Base-by-base conservation (phyloP, 164 flowering plant species). In the Aristolochia fimbriata region DNA sequence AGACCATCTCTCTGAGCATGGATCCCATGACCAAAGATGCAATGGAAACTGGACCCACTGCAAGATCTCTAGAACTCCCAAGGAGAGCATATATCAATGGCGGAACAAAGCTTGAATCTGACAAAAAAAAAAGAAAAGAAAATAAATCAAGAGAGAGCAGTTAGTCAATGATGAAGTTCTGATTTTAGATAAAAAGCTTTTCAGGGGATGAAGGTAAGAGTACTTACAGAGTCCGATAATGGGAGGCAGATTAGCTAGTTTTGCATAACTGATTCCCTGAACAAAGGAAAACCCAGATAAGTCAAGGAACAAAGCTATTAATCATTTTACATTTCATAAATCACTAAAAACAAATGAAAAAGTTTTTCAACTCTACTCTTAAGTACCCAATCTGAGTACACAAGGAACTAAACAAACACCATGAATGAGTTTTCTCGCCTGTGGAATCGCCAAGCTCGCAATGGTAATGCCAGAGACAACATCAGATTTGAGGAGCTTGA, bases 71-170 rank as follows among this genome's bases (percentile, higher is more conserved):
- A 2, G 91, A 85, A 62, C 83, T 83, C 58, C 91, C 87, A 23
- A 83, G 71, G 20, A 78, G 53, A 7, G 91, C 70, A 57, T 83
- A 85, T 22, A 81, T 61, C 62, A 83, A 60, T 16, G 91, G 91
- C 15, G 91, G 91, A 14, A 85, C 84, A 69, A 83, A 81, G 57
- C 91, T 85, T 19, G 86, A 81, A 65, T 85, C 91, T 85, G 74
- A 68, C 23, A 52, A 22, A 22, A 37, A 37, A 74, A 8, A 37
- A 37, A 74, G 8, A 27, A 15, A 63, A 47, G 61, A 16, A 14
- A 63, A 47, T 57, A 16, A 14, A 58, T 51, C 60, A 11, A 46
- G 48, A 30, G 3, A 49, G 19, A 49, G 43, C 43, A 37, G 43
- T 37, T 10, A 49, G 19, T 22, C 41, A 13, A 51, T 14, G 20